Conservation (phyloP, 495 filamentous ascomycete genomes). For the Penicillium manginii region DNA sequence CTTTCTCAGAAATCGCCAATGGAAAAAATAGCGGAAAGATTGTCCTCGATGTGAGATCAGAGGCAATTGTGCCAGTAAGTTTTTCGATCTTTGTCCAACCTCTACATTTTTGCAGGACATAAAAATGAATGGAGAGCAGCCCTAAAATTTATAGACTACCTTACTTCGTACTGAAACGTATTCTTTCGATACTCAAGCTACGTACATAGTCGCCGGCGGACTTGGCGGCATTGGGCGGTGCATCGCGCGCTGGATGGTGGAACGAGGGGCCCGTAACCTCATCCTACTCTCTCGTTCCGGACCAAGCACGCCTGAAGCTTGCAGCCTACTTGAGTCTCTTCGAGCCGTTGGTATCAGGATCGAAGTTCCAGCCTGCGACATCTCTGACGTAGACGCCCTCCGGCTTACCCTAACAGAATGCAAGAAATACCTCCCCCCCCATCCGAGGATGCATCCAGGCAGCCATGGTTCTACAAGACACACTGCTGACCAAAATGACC, state of each 20-base stretch:
- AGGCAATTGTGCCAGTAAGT: no score
- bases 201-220: constrained; percentile 66
- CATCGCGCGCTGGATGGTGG: constrained; percentile 61
- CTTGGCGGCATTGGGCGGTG: constrained; percentile 64
- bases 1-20: no score
- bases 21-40: no score
- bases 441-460: constrained; percentile 59
- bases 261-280: constrained; percentile 60
- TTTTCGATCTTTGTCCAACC: no score
- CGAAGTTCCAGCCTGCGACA: no score
- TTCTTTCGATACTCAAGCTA: constrained; percentile 44
- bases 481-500: constrained; percentile 46
- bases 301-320: constrained; percentile 54
- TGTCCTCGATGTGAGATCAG: no score
- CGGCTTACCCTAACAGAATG: constrained; percentile 28
- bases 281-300: constrained; percentile 63
- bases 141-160: no score
- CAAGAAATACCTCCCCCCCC: constrained; percentile 45
- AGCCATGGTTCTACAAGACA: constrained; percentile 46
- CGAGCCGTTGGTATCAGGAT: no score
- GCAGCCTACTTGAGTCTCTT: no score
- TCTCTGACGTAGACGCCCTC: constrained; percentile 48
- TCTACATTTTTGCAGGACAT: no score
- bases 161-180: no score
- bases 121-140: no score